Base-by-base conservation (phyloP, 164 flowering plant species). In the Litsea cubeba region DNA sequence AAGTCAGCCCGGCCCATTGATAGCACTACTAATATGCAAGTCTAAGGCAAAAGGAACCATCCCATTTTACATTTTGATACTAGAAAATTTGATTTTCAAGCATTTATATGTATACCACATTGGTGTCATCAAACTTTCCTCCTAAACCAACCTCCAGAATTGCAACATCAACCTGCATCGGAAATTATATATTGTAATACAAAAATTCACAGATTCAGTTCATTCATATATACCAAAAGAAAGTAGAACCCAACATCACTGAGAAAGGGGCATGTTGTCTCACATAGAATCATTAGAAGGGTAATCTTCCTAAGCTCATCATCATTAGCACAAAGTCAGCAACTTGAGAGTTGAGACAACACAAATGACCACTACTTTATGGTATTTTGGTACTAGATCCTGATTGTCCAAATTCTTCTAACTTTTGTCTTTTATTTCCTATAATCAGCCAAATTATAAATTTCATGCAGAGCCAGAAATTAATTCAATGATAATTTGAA, bases 131-230 rank as follows among this genome's bases (percentile, higher is more conserved):
- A 82, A 85, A 92, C 80, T 75, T 89, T 79, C 99, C 99, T 25
- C 99, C 99, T 82, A 96, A 82, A 3, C 99, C 98, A 75, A 96
- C 99, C 86, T 96, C 99, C 88, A 96, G 72, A 62, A 96, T 92
- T 71, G 90, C 97, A 78, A 92, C 99, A 89, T 96, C 98, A 24
- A 96, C 97, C 99, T 94, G 87, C 75, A 65, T 26, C 50, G 54
- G 64, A 74, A 76, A 23, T 17, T 25, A 70, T 5, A 5, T 46
- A 24, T 46, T 46, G 67, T 67, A 23, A 66, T 46, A 10, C 40
- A 22, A 64, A 71, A 62, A 7, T 14, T 23, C 2, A 71, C 25
- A 10, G 14, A 7, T 40, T 69, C 49, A 2, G 18, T 74, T 64
- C 50, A 64, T 3, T 70, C 65, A 25, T 6, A 11, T 70, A 25